Conservation (phyloP, 1,284 basidiomycete species). For the Cutaneotrichosporon sp. region DNA sequence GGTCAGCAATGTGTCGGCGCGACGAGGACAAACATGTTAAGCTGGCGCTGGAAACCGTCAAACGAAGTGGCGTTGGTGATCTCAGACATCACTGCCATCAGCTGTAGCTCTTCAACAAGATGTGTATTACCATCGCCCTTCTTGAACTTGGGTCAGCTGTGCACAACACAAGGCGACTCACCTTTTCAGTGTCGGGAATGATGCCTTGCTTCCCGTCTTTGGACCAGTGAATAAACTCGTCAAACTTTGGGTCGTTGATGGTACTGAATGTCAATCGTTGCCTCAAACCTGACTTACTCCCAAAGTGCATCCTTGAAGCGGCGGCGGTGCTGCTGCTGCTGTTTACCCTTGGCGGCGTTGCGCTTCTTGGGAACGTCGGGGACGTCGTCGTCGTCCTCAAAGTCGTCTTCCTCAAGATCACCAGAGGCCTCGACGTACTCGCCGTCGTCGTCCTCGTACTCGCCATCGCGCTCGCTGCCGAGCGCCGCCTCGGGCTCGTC, state of each 20-base stretch:
- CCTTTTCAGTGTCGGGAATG: conserved; percentile 8
- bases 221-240: conserved; percentile 8
- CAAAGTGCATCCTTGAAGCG: conserved; percentile 16
- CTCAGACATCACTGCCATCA: conserved; percentile 13
- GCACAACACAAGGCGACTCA: not conserved
- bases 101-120: not conserved
- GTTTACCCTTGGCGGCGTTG: not conserved
- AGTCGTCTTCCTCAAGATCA: no score
- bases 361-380: not conserved
- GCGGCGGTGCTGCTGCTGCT: not conserved
- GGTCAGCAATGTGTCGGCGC: not conserved
- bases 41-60: conserved; percentile 17
- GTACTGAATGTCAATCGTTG: not conserved
- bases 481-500: not conserved
- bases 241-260: conserved; percentile 9
- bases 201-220: conserved; percentile 5
- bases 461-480: conserved; percentile 1
- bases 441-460: not conserved
- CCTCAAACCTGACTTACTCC: conserved; percentile 6
- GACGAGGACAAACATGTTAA: conserved; percentile 13
- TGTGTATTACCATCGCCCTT: conserved; percentile 6
- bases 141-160: conserved; percentile 11
- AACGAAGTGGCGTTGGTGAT: conserved; percentile 14
- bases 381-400: no score
- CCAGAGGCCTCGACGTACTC: not conserved